Conservation (phyloP, 495 filamentous ascomycete species). For the Podospora fimiseda region DNA sequence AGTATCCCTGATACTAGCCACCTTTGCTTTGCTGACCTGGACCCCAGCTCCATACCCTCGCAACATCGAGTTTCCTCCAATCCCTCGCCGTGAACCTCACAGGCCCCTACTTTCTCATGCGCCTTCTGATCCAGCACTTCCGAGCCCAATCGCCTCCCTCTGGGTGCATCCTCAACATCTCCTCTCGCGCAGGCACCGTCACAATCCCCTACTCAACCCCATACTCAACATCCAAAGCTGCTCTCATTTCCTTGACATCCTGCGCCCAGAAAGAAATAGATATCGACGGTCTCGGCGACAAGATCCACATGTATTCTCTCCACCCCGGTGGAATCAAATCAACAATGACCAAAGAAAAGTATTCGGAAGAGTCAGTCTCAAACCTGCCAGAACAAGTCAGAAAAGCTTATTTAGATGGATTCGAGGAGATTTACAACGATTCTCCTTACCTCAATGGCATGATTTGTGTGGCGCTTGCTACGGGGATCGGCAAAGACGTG, state of each 20-base stretch:
- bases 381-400: conserved; percentile 17
- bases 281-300: conserved; percentile 20
- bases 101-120: conserved; percentile 36
- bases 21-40: not conserved
- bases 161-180: conserved; percentile 30
- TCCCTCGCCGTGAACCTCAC: conserved; percentile 55
- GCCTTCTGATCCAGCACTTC: conserved; percentile 24
- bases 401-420: conserved; percentile 12
- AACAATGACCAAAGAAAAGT: conserved; percentile 26
- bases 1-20: not conserved
- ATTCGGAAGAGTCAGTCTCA: conserved; percentile 17
- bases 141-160: conserved; percentile 14
- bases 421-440: conserved; percentile 29
- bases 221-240: conserved; percentile 32
- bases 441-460: conserved; percentile 33
- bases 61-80: conserved; percentile 42
- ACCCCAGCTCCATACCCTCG: conserved; percentile 21
- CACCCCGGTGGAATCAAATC: conserved; percentile 31
- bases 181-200: conserved; percentile 28
- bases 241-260: conserved; percentile 30
- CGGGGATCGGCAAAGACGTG: conserved; percentile 22
- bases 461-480: conserved; percentile 28
- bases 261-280: conserved; percentile 30
- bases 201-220: conserved; percentile 26
- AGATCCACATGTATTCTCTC: conserved; percentile 27